Percentiles rank a stretch among this genome's conserved stretches.
These are phyloP conservation scores for Beauveria sp. DNA, from an alignment of 2,329 filamentous ascomycete genomes.

Conservation along the genomic window DNA sequence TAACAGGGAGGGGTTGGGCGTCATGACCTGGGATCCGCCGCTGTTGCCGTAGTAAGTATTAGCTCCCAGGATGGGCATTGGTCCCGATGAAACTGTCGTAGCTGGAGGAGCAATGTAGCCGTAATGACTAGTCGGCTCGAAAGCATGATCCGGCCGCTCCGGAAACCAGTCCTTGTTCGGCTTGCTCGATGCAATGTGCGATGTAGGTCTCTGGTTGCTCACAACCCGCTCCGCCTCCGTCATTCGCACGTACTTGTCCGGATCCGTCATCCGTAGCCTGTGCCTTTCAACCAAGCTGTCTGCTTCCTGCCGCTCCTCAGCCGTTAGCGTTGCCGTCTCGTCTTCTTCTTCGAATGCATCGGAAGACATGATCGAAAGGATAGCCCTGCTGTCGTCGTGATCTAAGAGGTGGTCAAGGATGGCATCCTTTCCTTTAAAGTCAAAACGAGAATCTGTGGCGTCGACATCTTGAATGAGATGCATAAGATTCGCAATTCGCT, in stretches of 20 bases:
- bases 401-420: conserved; percentile 46
- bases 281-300: conserved; percentile 30
- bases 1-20: neutral
- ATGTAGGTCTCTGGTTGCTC: neutral
- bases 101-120: neutral
- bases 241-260: conserved; percentile 22
- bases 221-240: conserved; percentile 9
- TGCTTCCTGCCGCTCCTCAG: conserved; percentile 52
- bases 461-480: conserved; percentile 45
- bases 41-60: neutral
- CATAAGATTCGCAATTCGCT: conserved; percentile 49
- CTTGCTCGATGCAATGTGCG: neutral
- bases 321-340: conserved; percentile 43
- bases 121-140: neutral
- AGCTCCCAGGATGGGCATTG: neutral
- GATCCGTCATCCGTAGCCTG: conserved; percentile 25
- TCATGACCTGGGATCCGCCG: neutral
- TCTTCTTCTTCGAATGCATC: conserved; percentile 69
- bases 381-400: conserved; percentile 28
- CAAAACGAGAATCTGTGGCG: conserved; percentile 27
- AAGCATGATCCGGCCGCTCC: neutral
- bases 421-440: conserved; percentile 55
- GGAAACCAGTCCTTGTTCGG: conserved; percentile 2
- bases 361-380: conserved; percentile 55
- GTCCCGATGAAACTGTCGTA: neutral